Evolutionary conservation across 1,284 basidiomycete genomes (phyloP).

Genomic region (Sutorius eximius): DNA sequence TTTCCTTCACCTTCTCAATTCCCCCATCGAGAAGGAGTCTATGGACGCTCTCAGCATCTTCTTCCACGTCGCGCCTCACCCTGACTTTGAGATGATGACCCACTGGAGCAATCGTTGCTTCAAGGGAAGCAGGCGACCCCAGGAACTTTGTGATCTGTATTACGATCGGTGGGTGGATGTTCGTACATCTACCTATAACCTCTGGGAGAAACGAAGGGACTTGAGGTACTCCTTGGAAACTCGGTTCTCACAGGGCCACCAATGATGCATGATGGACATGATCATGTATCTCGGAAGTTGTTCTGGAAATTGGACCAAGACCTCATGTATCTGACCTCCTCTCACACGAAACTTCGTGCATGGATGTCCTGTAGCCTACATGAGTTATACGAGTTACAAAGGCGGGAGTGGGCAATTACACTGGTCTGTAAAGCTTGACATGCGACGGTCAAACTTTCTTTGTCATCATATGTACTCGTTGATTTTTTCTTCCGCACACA

Average conservation of each 20-base stretch:
- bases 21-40: conserved; percentile 13
- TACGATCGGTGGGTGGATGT: conserved; percentile 6
- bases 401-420: background rate
- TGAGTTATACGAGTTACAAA: background rate
- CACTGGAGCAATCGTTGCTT: conserved; percentile 1
- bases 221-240: conserved; percentile 7
- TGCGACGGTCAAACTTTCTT: too few species aligned
- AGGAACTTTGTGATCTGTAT: background rate
- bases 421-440: too few species aligned
- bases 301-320: background rate
- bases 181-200: background rate
- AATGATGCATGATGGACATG: background rate
- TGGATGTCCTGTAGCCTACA: background rate
- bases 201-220: conserved; percentile 3
- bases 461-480: too few species aligned
- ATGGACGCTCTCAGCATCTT: conserved; percentile 16
- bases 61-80: conserved; percentile 14
- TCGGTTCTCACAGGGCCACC: background rate
- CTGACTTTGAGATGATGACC: background rate
- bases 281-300: background rate
- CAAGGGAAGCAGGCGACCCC: background rate
- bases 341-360: background rate
- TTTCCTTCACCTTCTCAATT: conserved; percentile 1
- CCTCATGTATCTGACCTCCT: background rate
- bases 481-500: too few species aligned